Evolutionary conservation across 345 rosid species (phyloP), one percentile per base, ranked within the genome.

Genomic region (Rhodamnia rubescens): DNA sequence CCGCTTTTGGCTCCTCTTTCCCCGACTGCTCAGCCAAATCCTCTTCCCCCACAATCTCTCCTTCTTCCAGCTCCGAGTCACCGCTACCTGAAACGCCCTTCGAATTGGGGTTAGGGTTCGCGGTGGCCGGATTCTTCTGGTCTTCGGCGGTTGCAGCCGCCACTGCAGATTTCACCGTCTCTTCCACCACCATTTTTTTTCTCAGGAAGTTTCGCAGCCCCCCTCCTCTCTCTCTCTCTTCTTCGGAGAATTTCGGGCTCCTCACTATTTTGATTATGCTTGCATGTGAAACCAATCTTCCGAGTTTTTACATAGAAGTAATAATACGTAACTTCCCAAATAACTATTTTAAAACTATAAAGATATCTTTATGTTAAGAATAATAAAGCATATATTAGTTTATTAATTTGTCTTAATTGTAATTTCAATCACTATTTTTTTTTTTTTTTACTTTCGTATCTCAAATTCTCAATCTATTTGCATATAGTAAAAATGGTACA

Each of bases 101-200:
- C 55, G 44, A 15, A 40, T 51, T 58, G 51, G 57, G 40, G 84
- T 52, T 54, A 13, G 87, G 53, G 54, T 74, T 75, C 53, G 20
- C 50, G 42, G 44, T 50, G 74, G 64, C 21, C 6, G 83, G 10
- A 26, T 50, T 26, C 53, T n/a, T 69, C 15, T 14, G 58, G 40
- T 86, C 87, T 36, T 81, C 84, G 42, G 40, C 42, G 1, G 54
- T 32, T 1, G 84, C 59, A 4, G 81, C 29, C 81, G 55, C 74
- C 74, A 27, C 69, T 42, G 75, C n/a, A 27, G 86, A 53, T 26
- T 49, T 82, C 49, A 13, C 55, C 61, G 84, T n/a, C 82, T 86
- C 87, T 22, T 86, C 87, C 87, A 53, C 81, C 82, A 51, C 87
- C 87, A 86, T 86, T 42, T n/a, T 24, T 81, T 11, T 53, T 10